These are phyloP conservation scores for Nicotiana paniculata DNA, from an alignment of 257 asterid genomes.

Conservation along the genomic window DNA sequence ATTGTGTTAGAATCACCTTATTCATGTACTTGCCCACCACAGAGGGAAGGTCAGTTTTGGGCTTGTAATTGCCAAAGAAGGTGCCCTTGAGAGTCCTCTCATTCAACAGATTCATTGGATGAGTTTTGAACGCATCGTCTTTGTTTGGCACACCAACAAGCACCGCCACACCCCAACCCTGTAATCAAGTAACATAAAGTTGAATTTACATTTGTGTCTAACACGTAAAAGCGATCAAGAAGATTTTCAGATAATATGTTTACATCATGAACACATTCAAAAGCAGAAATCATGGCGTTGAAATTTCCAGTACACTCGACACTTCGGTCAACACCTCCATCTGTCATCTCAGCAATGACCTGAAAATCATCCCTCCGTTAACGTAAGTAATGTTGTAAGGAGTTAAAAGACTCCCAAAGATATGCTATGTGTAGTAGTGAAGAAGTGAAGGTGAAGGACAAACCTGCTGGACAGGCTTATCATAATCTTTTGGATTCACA, in stretches of 20 bases:
- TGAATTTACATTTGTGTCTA: not conserved
- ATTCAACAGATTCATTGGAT: constrained; percentile 56
- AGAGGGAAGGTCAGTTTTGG: constrained; percentile 57
- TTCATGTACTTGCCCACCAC: constrained; percentile 74
- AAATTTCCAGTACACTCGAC: constrained; percentile 76
- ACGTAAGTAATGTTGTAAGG: not conserved
- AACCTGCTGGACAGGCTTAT: constrained; percentile 75
- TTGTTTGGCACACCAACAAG: constrained; percentile 86
- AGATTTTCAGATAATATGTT: not conserved
- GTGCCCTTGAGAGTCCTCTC: constrained; percentile 90
- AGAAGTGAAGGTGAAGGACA: not conserved
- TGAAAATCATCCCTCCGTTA: constrained; percentile 4
- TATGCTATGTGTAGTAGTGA: not conserved
- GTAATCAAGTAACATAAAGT: not conserved
- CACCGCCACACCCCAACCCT: constrained; percentile 98
- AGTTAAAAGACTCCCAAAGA: not conserved
- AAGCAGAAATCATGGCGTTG: constrained; percentile 83
- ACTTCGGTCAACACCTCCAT: constrained; percentile 85
- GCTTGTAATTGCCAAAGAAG: constrained; percentile 83
- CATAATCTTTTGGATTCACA: constrained; percentile 73
- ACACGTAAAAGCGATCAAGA: not conserved
- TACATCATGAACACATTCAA: constrained; percentile 94
- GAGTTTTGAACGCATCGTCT: constrained; percentile 64
- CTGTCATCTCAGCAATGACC: constrained; percentile 76
- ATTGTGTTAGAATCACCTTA: constrained; percentile 31